Evolutionary conservation across 352 stramenopile genomes (phyloP), one percentile per base, ranked within the genome.

Genomic region (Globisporangium emineosum): DNA sequence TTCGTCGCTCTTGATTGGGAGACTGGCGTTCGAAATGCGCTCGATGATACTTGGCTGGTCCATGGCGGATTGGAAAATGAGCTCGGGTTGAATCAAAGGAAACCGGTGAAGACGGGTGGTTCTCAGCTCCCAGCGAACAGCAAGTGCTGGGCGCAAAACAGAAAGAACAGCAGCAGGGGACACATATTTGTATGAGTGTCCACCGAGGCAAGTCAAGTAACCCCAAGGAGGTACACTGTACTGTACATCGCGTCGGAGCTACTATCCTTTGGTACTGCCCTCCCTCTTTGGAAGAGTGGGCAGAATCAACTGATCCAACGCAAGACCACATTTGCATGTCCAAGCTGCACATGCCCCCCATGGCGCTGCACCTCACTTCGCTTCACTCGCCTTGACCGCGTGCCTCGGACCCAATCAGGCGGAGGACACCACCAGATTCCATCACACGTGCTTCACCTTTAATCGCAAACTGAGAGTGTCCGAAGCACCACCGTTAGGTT

Each of bases 31-130:
- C 19, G 61, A 72, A 53, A 72, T 49, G 52, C 66, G 68, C 50
- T 75, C 69, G 30, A 75, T 15, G 52, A 70, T 57, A 57, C 23
- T 64, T 55, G 50, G 37, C 2, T 64, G 55, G 0, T 73, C 59
- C 59, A 73, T 68, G 23, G 52, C 60, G 35, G 37, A 65, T 60
- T 50, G 4, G 5, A 19, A 25, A 65, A 47, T 65, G 45, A 52
- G 21, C 7, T 21, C 2, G 27, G 33, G 33, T 17, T 51, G 43
- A n/a, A 51, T 12, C 0, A 9, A 51, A 23, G 10, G 19, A 51
- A 51, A n/a, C 43, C 43, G n/a, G n/a, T 21, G n/a, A 8, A 35
- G 29, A 51, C 25, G 43, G 43, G 3, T 51, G 43, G n/a, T n/a
- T 21, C 42, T 49, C 32, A 35, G 3, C 6, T 8, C 6, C 32